A percentile compares a stretch with the other conserved stretches of the same genome.
phyloP scores from a whole-genome alignment of 2,329 filamentous ascomycete species.

The Botrytis pseudocinerea region DNA sequence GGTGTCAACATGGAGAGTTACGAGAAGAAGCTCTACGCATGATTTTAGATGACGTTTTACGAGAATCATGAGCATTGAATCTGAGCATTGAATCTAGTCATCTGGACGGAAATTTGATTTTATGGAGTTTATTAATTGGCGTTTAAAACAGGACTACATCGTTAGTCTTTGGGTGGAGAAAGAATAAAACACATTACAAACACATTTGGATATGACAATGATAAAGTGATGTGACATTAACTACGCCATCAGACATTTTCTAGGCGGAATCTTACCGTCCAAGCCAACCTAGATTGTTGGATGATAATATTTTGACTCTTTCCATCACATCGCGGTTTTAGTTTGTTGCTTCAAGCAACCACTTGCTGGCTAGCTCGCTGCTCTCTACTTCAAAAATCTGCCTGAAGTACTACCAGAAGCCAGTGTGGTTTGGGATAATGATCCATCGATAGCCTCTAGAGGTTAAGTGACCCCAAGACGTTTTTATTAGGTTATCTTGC shows the following conservation, averaged over 20 bases:
- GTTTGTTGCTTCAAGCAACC: too few species aligned
- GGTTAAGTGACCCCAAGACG: too few species aligned
- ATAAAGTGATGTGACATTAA: not conserved
- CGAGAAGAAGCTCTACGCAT: constrained; percentile 99
- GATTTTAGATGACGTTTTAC: constrained; percentile 36
- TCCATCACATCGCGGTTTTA: not conserved
- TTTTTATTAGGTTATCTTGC: too few species aligned
- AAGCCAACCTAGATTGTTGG: not conserved
- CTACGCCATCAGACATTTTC: not conserved
- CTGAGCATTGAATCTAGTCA: not conserved
- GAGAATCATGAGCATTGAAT: not conserved
- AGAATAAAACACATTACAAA: constrained; percentile 17
- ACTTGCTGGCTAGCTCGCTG: too few species aligned
- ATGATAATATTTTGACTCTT: not conserved
- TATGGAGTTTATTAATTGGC: constrained; percentile 12
- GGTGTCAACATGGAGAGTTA: constrained; percentile 98
- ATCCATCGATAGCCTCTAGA: too few species aligned
- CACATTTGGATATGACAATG: not conserved
- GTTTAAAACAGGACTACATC: not conserved
- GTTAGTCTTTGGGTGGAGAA: constrained; percentile 13
- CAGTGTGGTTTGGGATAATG: too few species aligned
- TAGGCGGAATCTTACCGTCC: not conserved
- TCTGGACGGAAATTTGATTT: not conserved
- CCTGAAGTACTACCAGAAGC: too few species aligned
- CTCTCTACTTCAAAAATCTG: too few species aligned